Percentiles rank a stretch among this genome's conserved stretches.
phyloP scores from a whole-genome alignment of 495 filamentous ascomycete species.

The Penicillium maclennaniae region DNA sequence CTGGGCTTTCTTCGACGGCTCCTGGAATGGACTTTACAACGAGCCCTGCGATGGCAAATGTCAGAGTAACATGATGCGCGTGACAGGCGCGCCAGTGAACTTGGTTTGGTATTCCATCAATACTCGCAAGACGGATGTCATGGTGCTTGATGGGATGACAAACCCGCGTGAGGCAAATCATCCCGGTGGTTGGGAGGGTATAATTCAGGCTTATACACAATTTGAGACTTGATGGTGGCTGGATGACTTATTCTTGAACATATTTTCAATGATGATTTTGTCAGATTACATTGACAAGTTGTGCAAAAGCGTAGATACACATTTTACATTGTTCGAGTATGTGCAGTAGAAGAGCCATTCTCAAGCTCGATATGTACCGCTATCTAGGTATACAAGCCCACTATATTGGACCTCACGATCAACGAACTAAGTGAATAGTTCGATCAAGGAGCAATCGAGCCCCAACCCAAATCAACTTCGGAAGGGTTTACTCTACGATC shows the following conservation, averaged over 20 bases:
- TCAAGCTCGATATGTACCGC: too few relatives aligned
- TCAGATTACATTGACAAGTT: too few relatives aligned
- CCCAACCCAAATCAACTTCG: too few relatives aligned
- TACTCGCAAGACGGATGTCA: slow-evolving; percentile 40
- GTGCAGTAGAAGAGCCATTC: too few relatives aligned
- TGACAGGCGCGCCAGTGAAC: slow-evolving; percentile 25
- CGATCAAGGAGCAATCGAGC: too few relatives aligned
- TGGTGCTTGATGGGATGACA: slow-evolving; percentile 32
- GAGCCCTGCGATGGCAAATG: slow-evolving; percentile 37
- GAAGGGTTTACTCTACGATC: too few relatives aligned
- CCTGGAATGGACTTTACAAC: slow-evolving; percentile 31
- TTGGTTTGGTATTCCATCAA: slow-evolving; percentile 42
- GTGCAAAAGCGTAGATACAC: too few relatives aligned
- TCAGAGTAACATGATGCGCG: slow-evolving; percentile 42
- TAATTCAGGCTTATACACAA: slow-evolving; percentile 44
- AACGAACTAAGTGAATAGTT: too few relatives aligned
- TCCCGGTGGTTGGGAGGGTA: slow-evolving; percentile 53
- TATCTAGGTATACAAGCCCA: too few relatives aligned
- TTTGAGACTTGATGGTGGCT: slow-evolving; percentile 14
- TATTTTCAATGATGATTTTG: neutral
- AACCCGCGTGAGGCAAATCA: slow-evolving; percentile 38
- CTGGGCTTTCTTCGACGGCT: slow-evolving; percentile 51
- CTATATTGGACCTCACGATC: too few relatives aligned
- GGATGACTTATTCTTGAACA: slow-evolving; percentile 5
- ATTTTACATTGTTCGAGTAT: too few relatives aligned